A percentile compares a stretch with the other conserved stretches of the same genome.
Conservation (phyloP, 2,329 filamentous ascomycete species). For the Dothideomycetes sp. region DNA sequence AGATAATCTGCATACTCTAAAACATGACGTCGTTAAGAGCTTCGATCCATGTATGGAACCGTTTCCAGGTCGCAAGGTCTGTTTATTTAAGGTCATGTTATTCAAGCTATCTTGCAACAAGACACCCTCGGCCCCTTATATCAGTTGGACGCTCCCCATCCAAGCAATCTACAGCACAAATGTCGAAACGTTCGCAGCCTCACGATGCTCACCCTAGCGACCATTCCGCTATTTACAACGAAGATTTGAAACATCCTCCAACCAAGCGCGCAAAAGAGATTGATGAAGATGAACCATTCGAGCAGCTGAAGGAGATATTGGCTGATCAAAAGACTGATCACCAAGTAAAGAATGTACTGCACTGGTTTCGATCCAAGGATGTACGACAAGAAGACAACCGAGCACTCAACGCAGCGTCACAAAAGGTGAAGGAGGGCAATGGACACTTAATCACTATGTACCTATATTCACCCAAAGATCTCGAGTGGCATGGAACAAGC, state of each 20-base stretch:
- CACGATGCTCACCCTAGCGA: slow-evolving; percentile 9
- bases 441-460: slow-evolving; percentile 38
- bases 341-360: slow-evolving; percentile 34
- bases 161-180: not conserved
- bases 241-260: slow-evolving; percentile 33
- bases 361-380: slow-evolving; percentile 46
- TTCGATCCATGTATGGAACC: too few species aligned
- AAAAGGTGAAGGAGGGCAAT: slow-evolving; percentile 36
- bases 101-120: not conserved
- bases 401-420: slow-evolving; percentile 37
- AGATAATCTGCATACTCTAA: too few species aligned
- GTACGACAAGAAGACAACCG: slow-evolving; percentile 42
- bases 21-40: too few species aligned
- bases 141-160: not conserved
- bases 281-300: slow-evolving; percentile 36
- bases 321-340: slow-evolving; percentile 31
- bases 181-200: slow-evolving; percentile 11
- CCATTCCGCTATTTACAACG: slow-evolving; percentile 6
- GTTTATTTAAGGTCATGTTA: not conserved
- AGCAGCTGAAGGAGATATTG: slow-evolving; percentile 32
- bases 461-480: slow-evolving; percentile 38
- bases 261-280: slow-evolving; percentile 43
- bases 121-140: not conserved
- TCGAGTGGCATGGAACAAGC: slow-evolving; percentile 43
- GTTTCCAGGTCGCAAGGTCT: slow-evolving; percentile 3